These are phyloP conservation scores for Neostapfia colusana DNA, from an alignment of 176 grass and related monocot genomes.

Conservation along the genomic window DNA sequence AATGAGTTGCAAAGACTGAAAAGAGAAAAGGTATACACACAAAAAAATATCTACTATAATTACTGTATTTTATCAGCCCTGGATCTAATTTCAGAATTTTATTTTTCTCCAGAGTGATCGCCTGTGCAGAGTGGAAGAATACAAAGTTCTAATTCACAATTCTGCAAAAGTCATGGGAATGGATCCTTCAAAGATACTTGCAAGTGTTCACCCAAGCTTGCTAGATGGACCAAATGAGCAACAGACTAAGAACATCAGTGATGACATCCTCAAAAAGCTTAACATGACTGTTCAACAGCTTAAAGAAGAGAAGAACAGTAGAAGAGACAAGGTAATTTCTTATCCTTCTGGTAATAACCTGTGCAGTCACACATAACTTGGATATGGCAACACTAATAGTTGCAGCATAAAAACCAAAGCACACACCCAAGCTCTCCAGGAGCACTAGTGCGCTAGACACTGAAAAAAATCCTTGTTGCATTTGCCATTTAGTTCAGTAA, in stretches of 20 bases:
- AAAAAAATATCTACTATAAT: not conserved
- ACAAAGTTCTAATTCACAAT: slow-evolving; percentile 67
- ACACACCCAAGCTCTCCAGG: not conserved
- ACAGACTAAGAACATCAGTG: slow-evolving; percentile 81
- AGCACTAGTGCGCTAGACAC: not conserved
- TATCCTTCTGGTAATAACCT: slow-evolving; percentile 15
- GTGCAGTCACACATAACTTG: not conserved
- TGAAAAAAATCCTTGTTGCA: not conserved
- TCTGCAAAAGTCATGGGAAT: slow-evolving; percentile 77
- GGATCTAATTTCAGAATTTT: slow-evolving; percentile 5
- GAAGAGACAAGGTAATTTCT: slow-evolving; percentile 82
- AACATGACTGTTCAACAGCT: slow-evolving; percentile 73
- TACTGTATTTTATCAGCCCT: not conserved
- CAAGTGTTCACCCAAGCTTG: slow-evolving; percentile 77
- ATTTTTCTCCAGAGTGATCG: slow-evolving; percentile 72
- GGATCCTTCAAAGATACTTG: slow-evolving; percentile 73
- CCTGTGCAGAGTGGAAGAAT: slow-evolving; percentile 83
- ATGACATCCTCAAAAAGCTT: slow-evolving; percentile 76
- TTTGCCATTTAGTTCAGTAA: slow-evolving; percentile 15
- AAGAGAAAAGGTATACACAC: slow-evolving; percentile 75
- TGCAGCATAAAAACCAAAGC: not conserved
- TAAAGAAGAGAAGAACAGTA: slow-evolving; percentile 76
- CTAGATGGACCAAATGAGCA: slow-evolving; percentile 53
- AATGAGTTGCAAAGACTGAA: slow-evolving; percentile 72
- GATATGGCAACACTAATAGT: slow-evolving; percentile 12